Conservation (phyloP, 2,329 filamentous ascomycete species). For the Botryotinia calthae region DNA sequence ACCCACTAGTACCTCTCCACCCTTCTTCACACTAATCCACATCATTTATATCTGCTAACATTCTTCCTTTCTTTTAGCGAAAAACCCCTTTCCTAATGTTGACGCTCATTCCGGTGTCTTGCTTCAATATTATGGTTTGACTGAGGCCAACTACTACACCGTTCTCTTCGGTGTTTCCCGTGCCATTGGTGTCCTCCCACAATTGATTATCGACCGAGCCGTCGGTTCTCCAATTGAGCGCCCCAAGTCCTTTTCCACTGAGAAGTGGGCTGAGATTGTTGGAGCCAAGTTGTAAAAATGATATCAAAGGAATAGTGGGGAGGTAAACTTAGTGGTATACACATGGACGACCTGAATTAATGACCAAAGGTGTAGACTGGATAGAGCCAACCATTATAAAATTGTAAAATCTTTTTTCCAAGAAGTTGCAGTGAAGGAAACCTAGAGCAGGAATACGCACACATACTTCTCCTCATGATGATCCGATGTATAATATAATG, state of each 20-base stretch:
- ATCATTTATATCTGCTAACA: too few species aligned
- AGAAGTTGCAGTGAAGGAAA: conserved; percentile 27
- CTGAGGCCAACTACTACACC: conserved; percentile 99
- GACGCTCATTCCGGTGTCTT: too few species aligned
- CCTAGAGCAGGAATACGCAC: conserved; percentile 13
- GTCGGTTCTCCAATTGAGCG: conserved; percentile 96
- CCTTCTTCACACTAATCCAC: too few species aligned
- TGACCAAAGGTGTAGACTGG: conserved; percentile 29
- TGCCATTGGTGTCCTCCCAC: conserved; percentile 95
- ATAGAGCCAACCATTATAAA: conserved; percentile 38
- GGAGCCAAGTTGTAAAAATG: conserved; percentile 77
- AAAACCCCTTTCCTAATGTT: too few species aligned
- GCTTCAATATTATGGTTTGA: conserved; percentile 98
- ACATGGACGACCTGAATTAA: conserved; percentile 10
- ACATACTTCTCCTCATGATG: conserved; percentile 1
- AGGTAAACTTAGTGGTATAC: conserved; percentile 25
- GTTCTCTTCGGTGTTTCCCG: conserved; percentile 98
- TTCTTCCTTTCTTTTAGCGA: too few species aligned
- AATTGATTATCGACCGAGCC: conserved; percentile 99
- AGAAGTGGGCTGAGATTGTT: conserved; percentile 91
- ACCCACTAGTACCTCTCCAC: too few species aligned
- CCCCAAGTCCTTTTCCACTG: conserved; percentile 98
- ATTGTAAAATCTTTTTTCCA: conserved; percentile 24
- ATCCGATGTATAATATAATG: background rate
- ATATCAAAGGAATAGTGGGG: background rate